phyloP scores from a whole-genome alignment of 148 eudicot genomes.

The Vaccinium myrtillus region DNA sequence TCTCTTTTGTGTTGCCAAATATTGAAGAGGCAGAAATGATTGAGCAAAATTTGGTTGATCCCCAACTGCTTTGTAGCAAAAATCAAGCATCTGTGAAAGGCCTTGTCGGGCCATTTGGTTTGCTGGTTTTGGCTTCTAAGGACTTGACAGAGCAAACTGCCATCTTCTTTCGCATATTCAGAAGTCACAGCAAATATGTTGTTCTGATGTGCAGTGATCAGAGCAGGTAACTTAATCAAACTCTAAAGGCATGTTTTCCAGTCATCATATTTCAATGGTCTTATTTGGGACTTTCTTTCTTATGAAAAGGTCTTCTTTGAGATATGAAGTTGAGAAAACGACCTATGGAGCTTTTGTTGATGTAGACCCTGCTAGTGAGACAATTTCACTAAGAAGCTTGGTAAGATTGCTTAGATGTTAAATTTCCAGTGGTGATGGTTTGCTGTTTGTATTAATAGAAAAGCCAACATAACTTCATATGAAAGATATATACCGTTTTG shows the following conservation, averaged over 20 bases:
- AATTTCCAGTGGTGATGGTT: not conserved
- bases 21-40: slow-evolving; percentile 22
- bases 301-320: slow-evolving; percentile 22
- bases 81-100: slow-evolving; percentile 19
- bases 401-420: slow-evolving; percentile 1
- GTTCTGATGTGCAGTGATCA: slow-evolving; percentile 39
- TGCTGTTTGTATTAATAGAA: not conserved
- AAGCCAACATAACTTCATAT: not conserved
- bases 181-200: slow-evolving; percentile 14
- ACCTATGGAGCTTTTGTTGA: slow-evolving; percentile 30
- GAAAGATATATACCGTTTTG: not conserved
- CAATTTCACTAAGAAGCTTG: slow-evolving; percentile 29
- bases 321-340: slow-evolving; percentile 19
- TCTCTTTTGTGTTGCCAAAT: slow-evolving; percentile 23
- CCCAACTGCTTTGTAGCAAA: slow-evolving; percentile 24
- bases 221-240: slow-evolving; percentile 18
- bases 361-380: slow-evolving; percentile 15
- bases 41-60: slow-evolving; percentile 17
- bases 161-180: slow-evolving; percentile 34
- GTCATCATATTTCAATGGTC: not conserved
- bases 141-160: slow-evolving; percentile 30
- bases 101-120: slow-evolving; percentile 30
- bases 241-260: not conserved
- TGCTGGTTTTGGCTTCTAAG: slow-evolving; percentile 28
- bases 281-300: not conserved